Evolutionary conservation across 306 rosid species (phyloP).

Genomic region (Luffa aegyptiaca): DNA sequence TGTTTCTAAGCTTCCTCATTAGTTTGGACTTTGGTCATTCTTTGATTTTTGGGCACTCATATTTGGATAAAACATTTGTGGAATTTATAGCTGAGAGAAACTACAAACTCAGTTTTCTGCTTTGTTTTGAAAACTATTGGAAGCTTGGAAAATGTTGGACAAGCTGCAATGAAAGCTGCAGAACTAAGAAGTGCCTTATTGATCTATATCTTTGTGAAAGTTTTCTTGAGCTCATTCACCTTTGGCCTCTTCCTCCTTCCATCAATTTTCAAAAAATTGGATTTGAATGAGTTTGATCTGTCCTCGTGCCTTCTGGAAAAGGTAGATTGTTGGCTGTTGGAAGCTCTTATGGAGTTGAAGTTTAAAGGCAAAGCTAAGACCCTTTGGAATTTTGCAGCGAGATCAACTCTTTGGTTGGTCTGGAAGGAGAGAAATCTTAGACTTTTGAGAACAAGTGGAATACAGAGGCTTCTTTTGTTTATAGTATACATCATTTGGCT

Average conservation of each 20-base stretch:
- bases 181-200: background rate
- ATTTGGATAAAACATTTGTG: background rate
- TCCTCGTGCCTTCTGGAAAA: too few species aligned
- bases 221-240: background rate
- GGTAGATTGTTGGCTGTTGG: too few species aligned
- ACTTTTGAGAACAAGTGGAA: too few species aligned
- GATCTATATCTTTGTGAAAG: background rate
- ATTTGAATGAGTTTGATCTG: too few species aligned
- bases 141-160: background rate
- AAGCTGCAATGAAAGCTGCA: background rate
- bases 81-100: background rate
- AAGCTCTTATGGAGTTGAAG: too few species aligned
- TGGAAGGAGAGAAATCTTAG: too few species aligned
- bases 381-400: too few species aligned
- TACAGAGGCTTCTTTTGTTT: too few species aligned
- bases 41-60: background rate
- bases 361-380: too few species aligned
- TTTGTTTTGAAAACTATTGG: background rate
- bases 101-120: background rate
- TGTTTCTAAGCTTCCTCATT: background rate
- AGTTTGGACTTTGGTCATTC: background rate
- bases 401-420: too few species aligned
- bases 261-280: background rate
- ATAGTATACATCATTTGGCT: too few species aligned
- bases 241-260: background rate